Percentiles rank a stretch among this genome's conserved stretches.
Conservation (phyloP, 148 eudicot genomes). For the Cornus kousa region DNA sequence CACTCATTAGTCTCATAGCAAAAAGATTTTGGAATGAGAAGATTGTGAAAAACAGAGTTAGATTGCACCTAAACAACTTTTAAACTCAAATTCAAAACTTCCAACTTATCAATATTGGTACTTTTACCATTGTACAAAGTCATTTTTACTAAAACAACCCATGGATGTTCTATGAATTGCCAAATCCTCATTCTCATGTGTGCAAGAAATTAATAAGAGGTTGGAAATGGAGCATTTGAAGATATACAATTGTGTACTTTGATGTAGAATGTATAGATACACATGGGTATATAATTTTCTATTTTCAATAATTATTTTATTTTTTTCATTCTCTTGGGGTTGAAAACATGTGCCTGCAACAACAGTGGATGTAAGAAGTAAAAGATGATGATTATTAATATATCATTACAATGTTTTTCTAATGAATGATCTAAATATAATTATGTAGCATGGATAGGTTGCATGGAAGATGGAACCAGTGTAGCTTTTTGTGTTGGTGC, state of each 20-base stretch:
- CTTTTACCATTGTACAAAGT: no score
- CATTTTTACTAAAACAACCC: no score
- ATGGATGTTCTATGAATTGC: no score
- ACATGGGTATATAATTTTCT: neutral
- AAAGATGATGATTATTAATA: slow-evolving; percentile 68
- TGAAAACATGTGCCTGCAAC: slow-evolving; percentile 73
- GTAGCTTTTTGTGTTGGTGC: slow-evolving; percentile 28
- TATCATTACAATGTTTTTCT: slow-evolving; percentile 55
- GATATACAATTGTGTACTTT: slow-evolving; percentile 31
- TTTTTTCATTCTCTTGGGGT: slow-evolving; percentile 18
- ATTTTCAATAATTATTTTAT: no score
- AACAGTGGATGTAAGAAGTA: slow-evolving; percentile 40
- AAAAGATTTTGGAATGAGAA: no score
- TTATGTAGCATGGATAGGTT: slow-evolving; percentile 22
- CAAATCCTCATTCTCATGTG: neutral
- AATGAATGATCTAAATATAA: slow-evolving; percentile 29
- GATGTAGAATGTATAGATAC: slow-evolving; percentile 13
- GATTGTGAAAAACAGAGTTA: no score
- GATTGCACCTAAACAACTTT: no score
- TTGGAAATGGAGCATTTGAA: slow-evolving; percentile 4
- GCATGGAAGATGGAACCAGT: slow-evolving; percentile 33
- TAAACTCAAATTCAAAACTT: no score
- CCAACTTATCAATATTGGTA: no score
- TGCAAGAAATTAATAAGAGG: neutral
- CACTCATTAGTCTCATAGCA: no score